Base-by-base conservation (phyloP, 257 asterid genomes). In the Thymus mandschuricus region DNA sequence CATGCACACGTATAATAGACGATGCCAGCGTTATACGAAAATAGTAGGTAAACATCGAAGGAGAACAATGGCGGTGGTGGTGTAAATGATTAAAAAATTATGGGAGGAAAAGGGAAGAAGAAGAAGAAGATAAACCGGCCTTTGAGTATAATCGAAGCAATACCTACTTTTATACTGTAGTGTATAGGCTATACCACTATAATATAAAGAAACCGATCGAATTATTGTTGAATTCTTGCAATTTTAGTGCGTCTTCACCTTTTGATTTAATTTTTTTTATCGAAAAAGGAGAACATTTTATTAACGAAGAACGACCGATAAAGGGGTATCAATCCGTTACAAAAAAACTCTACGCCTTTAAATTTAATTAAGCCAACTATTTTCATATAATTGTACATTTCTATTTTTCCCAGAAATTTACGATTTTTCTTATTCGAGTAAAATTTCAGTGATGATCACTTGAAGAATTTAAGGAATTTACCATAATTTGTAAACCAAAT, bases 141-240 rank as follows among this genome's bases (percentile, higher is more conserved):
- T 77, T 77, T 77, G 81, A 77, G 81, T 77, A 77, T 15, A 58
- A 48, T 9, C 35, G 13, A 77, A 71, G 81, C 81, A 70, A 76
- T 70, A 71, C 59, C 54, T 21, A 12, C 67, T 59, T 59, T 38
- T 59, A 58, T 33, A 41, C 49, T 30, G 55, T 44, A 13, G 4
- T 21, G 21, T 21, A 21, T 21, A 21, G 21, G 38, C 4, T 34
- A 34, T 34, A 34, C 38, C 21, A 21, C 21, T 69, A 21, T 28
- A 29, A 65, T 49, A 33, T 66, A 31, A 70, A 76, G 41, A 70
- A 35, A 44, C 45, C 30, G 44, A 58, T 21, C 21, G 21, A 21
- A 21, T 21, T 21, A 71, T n/a, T 50, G 55, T 10, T 72, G 49
- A 45, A 62, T 51, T 62, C 57, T 40, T 63, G 46, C 27, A 10